Base-by-base conservation (phyloP, 2,329 filamentous ascomycete species). In the Botrytis fabae region DNA sequence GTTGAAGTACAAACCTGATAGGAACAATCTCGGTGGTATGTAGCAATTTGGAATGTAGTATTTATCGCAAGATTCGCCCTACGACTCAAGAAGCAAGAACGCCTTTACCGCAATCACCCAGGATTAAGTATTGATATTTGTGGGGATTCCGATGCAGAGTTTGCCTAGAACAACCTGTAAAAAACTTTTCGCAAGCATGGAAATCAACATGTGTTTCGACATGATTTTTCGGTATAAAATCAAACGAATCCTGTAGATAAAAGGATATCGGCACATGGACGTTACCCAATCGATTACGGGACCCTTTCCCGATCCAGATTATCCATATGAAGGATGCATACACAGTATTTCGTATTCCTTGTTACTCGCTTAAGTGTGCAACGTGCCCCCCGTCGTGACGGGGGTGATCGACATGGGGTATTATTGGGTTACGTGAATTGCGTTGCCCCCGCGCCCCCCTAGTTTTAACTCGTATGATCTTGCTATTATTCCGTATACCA, bases 61-160 rank as follows among this genome's bases (percentile, higher is more conserved):
- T 61, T 46, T 48, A 61, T 70, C 20, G 4, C 54, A 48, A 42
- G n/a, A 60, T n/a, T 61, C 28, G 42, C n/a, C 28, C 40, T 61
- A 38, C 28, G 61, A 48, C 22, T 25, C 54, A 48, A 48, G n/a
- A 60, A 35, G 66, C 48, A 61, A 60, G n/a, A 22, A 60, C 68
- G 68, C 40, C 40, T 61, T 61, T 70, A 28, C 35, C 48, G 65
- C 38, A 61, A 25, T 12, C n/a, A 70, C 32, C 48, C 10, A 42
- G 65, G 54, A 70, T 70, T 25, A 32, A 16, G 28, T 70, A n/a
- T 42, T 69, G 66, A 59, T 42, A 70, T 35, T 66, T 66, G 64
- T 66, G 44, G 28, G 8, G 61, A n/a, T 64, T 46, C 61, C n/a
- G 61, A 28, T 64, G 38, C 48, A 44, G 51, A 5, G 22, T 51